Evolutionary conservation across 441 rosid genomes (phyloP).

Genomic region (Adansonia gregorii): DNA sequence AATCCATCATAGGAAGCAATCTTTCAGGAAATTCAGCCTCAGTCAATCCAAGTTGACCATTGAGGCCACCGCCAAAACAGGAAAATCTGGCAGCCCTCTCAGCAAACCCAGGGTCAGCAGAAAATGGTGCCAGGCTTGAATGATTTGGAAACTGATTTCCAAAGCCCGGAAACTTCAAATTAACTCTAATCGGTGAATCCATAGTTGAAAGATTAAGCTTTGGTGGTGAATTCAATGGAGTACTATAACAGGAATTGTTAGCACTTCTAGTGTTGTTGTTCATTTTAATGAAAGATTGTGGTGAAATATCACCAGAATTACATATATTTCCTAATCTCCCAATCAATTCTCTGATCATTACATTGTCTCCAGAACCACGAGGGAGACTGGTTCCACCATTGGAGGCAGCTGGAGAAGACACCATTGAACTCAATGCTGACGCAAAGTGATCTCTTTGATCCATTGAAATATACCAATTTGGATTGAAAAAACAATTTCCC

Average conservation of each 20-base stretch:
- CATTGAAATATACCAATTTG: slow-evolving; percentile 52
- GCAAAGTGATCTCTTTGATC: slow-evolving; percentile 80
- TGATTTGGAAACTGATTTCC: slow-evolving; percentile 27
- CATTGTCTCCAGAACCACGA: slow-evolving; percentile 36
- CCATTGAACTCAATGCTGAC: slow-evolving; percentile 63
- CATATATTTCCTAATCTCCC: slow-evolving; percentile 69
- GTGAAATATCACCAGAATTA: slow-evolving; percentile 46
- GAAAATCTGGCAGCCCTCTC: slow-evolving; percentile 65
- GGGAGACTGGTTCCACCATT: slow-evolving; percentile 29
- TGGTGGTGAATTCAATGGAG: slow-evolving; percentile 66
- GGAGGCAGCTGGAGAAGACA: slow-evolving; percentile 60
- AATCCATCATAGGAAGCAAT: slow-evolving; percentile 28
- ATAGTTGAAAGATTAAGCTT: slow-evolving; percentile 42
- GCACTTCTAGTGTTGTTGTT: slow-evolving; percentile 27
- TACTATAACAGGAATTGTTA: slow-evolving; percentile 47
- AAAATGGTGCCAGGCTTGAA: slow-evolving; percentile 45
- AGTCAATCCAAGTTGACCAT: slow-evolving; percentile 29
- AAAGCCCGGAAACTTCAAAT: slow-evolving; percentile 23
- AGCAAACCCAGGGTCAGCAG: slow-evolving; percentile 63
- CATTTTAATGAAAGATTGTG: slow-evolving; percentile 25
- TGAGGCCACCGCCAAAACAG: slow-evolving; percentile 39
- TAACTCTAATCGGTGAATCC: slow-evolving; percentile 44
- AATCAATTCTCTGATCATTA: slow-evolving; percentile 62
- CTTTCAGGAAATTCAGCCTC: slow-evolving; percentile 35
- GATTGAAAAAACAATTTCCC: slow-evolving; percentile 33